A percentile compares a stretch with the other conserved stretches of the same genome.
Conservation (phyloP, 495 filamentous ascomycete genomes). For the Aspergillus sclerotiicarbonarius region DNA sequence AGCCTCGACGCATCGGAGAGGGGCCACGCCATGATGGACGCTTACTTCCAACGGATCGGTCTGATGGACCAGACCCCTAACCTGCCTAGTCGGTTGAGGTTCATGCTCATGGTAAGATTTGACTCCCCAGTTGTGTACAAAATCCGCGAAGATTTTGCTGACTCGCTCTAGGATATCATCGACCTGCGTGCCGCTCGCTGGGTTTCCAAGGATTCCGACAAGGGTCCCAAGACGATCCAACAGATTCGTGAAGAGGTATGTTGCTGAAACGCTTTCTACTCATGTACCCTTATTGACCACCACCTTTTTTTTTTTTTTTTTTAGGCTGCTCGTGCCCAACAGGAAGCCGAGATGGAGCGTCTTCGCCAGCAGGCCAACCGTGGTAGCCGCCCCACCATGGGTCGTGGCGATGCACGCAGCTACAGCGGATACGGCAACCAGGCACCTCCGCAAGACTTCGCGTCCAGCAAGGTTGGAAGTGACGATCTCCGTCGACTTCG, state of each 20-base stretch:
- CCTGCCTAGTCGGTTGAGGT: constrained; percentile 81
- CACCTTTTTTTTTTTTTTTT: constrained; percentile 33
- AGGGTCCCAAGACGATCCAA: constrained; percentile 93
- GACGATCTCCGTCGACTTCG: constrained; percentile 84
- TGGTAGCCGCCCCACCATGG: constrained; percentile 62
- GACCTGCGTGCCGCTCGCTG: constrained; percentile 76
- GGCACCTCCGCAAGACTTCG: constrained; percentile 65
- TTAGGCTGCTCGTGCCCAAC: constrained; percentile 69
- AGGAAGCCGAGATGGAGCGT: constrained; percentile 57
- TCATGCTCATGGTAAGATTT: constrained; percentile 80
- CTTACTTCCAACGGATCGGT: constrained; percentile 89
- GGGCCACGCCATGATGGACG: constrained; percentile 79
- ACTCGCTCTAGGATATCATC: constrained; percentile 62
- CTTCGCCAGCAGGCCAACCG: constrained; percentile 46
- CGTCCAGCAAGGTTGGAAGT: constrained; percentile 77
- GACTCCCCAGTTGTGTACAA: neutral
- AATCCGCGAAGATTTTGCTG: neutral
- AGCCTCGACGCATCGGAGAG: constrained; percentile 80
- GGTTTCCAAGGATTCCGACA: constrained; percentile 78
- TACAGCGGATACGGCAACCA: constrained; percentile 66
- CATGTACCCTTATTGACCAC: constrained; percentile 17
- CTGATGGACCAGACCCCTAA: constrained; percentile 71
- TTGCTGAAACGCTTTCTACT: constrained; percentile 8
- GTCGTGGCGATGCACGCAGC: constrained; percentile 82
- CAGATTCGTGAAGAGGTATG: constrained; percentile 83